Evolutionary conservation across 1,284 basidiomycete genomes (phyloP), one percentile per base, ranked within the genome.

Genomic region (Anthracocystis setariae): DNA sequence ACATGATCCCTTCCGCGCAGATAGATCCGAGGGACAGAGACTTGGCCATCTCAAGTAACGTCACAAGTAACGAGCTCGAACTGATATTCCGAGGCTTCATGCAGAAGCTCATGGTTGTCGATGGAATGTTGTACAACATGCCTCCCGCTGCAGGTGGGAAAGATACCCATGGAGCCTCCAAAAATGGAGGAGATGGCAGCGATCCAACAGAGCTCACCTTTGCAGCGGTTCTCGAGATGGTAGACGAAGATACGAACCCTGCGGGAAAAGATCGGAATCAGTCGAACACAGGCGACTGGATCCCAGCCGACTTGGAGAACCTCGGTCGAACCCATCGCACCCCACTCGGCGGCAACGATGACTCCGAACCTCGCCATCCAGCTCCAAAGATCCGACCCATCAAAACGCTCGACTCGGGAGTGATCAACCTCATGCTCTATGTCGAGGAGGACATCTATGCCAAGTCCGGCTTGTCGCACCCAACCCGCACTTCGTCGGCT

Each of bases 11-110:
- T n/a, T 89, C 91, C 68, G 88, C 86, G 57, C 88, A 92, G 85
- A 87, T 92, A 42, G 85, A 90, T 48, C 87, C 90, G 42, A 89
- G 91, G 29, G 78, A 81, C 71, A 73, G 78, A 69, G 84, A 80
- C 85, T 32, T 63, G 54, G 83, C 86, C 42, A 88, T 92, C 9
- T 87, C 90, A 65, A 87, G 88, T 52, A 89, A 89, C 9, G 88
- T 92, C 84, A 86, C 88, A 1, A 83, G 88, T 1, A 83, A 83
- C 2, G 86, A 88, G 15, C 87, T 95, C 12, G 88, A 88, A 29
- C 89, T 91, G 74, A 90, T 91, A 76, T 90, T 95, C 70, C 88
- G 92, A 12, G 90, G 90, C 2, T 93, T 94, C 78, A 86, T 96
- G 51, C 87, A 93, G 73, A 93, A 93, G 79, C 86, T 96, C 33